Conservation (phyloP, 345 rosid species). For the Linum trigynum region DNA sequence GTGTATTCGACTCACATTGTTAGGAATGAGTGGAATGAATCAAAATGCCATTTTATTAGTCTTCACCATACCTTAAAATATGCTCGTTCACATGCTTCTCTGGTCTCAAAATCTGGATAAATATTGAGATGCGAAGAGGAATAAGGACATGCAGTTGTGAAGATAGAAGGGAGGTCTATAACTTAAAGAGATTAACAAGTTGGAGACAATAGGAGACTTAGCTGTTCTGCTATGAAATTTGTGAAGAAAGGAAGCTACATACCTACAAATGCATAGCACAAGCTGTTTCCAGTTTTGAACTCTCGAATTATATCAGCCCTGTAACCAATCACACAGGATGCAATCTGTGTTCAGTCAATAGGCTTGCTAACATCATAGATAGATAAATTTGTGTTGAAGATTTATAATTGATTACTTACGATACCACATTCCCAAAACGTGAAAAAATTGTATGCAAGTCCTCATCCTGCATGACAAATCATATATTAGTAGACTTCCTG, state of each 20-base stretch:
- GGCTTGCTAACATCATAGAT: background rate
- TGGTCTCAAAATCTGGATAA: constrained; percentile 60
- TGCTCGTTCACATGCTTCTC: constrained; percentile 77
- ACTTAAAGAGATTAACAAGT: background rate
- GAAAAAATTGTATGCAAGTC: constrained; percentile 92
- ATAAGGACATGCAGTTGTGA: background rate
- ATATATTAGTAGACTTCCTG: constrained; percentile 7
- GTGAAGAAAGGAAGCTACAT: constrained; percentile 16
- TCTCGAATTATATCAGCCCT: constrained; percentile 95
- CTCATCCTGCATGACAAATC: constrained; percentile 62
- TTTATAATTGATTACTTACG: constrained; percentile 38
- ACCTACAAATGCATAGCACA: constrained; percentile 95
- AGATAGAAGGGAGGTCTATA: background rate
- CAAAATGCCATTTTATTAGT: background rate
- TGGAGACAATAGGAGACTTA: background rate
- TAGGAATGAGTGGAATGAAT: background rate
- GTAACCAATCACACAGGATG: constrained; percentile 17
- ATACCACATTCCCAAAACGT: constrained; percentile 76
- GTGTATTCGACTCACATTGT: background rate
- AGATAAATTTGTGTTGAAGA: background rate
- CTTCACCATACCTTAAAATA: constrained; percentile 56
- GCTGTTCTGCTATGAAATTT: background rate
- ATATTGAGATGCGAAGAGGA: constrained; percentile 2
- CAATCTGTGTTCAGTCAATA: constrained; percentile 9
- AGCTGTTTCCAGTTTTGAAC: constrained; percentile 91